A percentile compares a stretch with the other conserved stretches of the same genome.
These are phyloP conservation scores for Carnegiea gigantea DNA, from an alignment of 179 eudicot species.

Conservation along the genomic window DNA sequence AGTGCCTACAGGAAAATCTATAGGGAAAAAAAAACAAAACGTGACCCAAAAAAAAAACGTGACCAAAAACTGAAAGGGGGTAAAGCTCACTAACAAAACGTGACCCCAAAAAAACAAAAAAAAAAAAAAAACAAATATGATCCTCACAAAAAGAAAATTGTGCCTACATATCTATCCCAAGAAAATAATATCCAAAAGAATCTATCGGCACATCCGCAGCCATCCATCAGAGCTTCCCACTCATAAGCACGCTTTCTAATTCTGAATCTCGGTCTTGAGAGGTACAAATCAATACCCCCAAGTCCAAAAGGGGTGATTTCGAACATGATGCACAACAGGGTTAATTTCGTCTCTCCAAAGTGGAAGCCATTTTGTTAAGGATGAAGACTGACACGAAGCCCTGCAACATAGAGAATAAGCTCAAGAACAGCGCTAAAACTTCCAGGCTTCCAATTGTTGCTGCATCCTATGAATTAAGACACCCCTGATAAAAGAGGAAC, in stretches of 20 bases:
- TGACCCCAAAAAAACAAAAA: neutral
- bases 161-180: slow-evolving; percentile 19
- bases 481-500: too few relatives aligned
- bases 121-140: slow-evolving; percentile 7
- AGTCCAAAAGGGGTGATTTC: too few relatives aligned
- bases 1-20: too few relatives aligned
- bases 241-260: neutral
- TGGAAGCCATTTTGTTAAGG: slow-evolving; percentile 16
- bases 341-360: slow-evolving; percentile 13
- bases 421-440: neutral
- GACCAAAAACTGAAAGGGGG: too few relatives aligned
- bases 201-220: slow-evolving; percentile 12
- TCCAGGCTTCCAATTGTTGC: too few relatives aligned
- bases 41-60: too few relatives aligned
- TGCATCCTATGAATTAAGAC: neutral
- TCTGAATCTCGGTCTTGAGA: neutral
- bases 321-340: neutral
- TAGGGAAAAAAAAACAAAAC: too few relatives aligned
- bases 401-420: slow-evolving; percentile 23
- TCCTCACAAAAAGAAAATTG: slow-evolving; percentile 18
- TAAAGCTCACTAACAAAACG: slow-evolving; percentile 15
- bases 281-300: too few relatives aligned
- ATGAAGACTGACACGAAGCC: neutral
- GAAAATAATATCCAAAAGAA: slow-evolving; percentile 3
- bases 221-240: neutral